Percentiles rank a stretch among this genome's conserved stretches.
These are phyloP conservation scores for Chenopodium quinoa DNA, from an alignment of 148 eudicot species.

Conservation along the genomic window DNA sequence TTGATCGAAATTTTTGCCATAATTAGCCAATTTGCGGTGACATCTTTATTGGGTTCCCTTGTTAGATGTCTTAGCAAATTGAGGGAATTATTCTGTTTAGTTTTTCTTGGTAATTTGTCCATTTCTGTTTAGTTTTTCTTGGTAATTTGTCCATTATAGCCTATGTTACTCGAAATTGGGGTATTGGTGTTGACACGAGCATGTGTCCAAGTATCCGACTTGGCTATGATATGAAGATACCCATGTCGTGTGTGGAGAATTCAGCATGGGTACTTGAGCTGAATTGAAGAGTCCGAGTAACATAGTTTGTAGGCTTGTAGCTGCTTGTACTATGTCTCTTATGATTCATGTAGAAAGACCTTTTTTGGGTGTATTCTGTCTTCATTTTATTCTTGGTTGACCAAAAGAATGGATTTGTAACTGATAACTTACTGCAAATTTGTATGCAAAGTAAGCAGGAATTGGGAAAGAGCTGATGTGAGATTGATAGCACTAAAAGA, in stretches of 20 bases:
- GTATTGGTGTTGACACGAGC: not conserved
- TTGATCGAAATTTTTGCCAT: not conserved
- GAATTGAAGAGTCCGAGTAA: not conserved
- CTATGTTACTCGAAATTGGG: not conserved
- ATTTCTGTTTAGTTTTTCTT: not conserved
- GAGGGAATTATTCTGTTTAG: not conserved
- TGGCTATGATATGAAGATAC: no score
- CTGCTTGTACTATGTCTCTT: not conserved
- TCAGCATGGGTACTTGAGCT: not conserved
- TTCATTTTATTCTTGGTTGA: not conserved
- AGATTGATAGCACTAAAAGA: not conserved
- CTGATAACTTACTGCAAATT: not conserved
- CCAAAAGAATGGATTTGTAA: not conserved
- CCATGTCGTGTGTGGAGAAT: not conserved
- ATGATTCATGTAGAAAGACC: not conserved
- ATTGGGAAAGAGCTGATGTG: constrained; percentile 1
- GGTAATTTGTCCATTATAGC: not conserved
- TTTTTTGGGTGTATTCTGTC: not conserved
- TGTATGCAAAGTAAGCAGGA: constrained; percentile 16
- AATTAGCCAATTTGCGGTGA: not conserved
- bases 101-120: not conserved
- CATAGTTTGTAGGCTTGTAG: not conserved
- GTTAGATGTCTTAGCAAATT: not conserved
- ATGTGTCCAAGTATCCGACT: not conserved
- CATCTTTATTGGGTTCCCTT: no score